Base-by-base conservation (phyloP, 371 early-diverging fungal genomes). In the Mortierella sp. region DNA sequence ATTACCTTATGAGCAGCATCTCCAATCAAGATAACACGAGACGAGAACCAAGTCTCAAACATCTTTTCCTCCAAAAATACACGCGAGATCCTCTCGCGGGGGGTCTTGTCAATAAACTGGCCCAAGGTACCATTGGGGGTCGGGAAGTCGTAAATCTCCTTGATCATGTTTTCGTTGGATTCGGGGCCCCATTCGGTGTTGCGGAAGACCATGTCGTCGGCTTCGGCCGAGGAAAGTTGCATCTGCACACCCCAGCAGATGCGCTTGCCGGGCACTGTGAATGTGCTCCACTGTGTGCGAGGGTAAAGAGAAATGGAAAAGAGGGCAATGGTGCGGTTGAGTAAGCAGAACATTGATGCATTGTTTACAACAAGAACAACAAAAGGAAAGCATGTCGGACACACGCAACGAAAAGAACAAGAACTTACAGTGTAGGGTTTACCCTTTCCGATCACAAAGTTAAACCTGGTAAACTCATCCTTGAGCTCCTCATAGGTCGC, bases 21-120 rank as follows among this genome's bases (percentile, higher is more conserved):
- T 5, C 83, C 83, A 55, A 83, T 80, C 16, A 83, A 54, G 31
- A 83, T 75, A 5, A 77, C 69, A 1, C 80, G 71, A 0, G 74
- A 57, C 57, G 76, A 31, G 40, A 74, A 40, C 83, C 83, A 83
- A 4, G 83, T 83, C 73, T 77, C 72, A 61, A 80, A 83, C 59
- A 80, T 57, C 69, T 83, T 83, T 40, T 83, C 80, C 14, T 83
- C 83, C 34, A 83, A 70, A 16, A 80, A 77, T n/a, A 83, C 83
- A 19, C 59, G 70, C 13, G 80, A 77, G 26, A 83, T 83, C 3
- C 72, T 21, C 4, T 83, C 83, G 0, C 59, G 43, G 0, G 80
- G 80, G 0, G 83, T 83, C 37, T 72, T 57, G 46, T 83, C 80
- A 40, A 83, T 83, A 59, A 80, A 77, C 26, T 80, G 74, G 31